Evolutionary conservation across 371 early-diverging fungal genomes (phyloP).

Genomic region (Encephalitozoon romaleae): DNA sequence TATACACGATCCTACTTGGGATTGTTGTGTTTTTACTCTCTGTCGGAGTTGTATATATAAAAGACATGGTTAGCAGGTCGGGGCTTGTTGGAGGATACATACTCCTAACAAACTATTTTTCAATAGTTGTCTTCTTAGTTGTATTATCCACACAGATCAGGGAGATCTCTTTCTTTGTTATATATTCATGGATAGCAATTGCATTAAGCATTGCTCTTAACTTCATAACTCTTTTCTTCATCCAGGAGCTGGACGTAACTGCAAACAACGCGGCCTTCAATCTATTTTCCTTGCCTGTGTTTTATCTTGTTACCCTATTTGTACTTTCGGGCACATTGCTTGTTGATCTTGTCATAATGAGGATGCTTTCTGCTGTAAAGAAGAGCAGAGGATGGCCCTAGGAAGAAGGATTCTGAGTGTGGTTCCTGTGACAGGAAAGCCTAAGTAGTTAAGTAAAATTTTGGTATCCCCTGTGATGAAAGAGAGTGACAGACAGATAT

Average conservation of each 20-base stretch:
- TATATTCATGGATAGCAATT: constrained; percentile 37
- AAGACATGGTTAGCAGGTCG: constrained; percentile 8
- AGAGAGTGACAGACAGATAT: not conserved
- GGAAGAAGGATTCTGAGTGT: not conserved
- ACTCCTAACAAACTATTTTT: constrained; percentile 30
- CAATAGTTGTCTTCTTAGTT: constrained; percentile 44
- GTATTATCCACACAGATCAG: constrained; percentile 49
- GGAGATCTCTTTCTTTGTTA: constrained; percentile 22
- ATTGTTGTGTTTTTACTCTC: constrained; percentile 19
- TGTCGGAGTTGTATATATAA: constrained; percentile 2
- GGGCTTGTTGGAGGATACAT: constrained; percentile 46
- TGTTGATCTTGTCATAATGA: not conserved
- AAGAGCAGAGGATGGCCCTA: not conserved
- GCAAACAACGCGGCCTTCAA: constrained; percentile 1
- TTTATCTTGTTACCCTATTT: not conserved
- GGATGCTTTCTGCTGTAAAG: constrained; percentile 1
- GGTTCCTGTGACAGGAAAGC: not conserved
- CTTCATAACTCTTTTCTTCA: constrained; percentile 33
- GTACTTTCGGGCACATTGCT: not conserved
- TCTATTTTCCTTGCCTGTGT: not conserved
- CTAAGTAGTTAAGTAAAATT: not conserved
- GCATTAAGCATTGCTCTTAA: constrained; percentile 20
- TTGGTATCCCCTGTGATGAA: not conserved
- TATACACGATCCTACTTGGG: constrained; percentile 37
- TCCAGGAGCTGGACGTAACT: constrained; percentile 25